phyloP scores from a whole-genome alignment of 2,329 filamentous ascomycete genomes.

The Parastagonospora nodorum region DNA sequence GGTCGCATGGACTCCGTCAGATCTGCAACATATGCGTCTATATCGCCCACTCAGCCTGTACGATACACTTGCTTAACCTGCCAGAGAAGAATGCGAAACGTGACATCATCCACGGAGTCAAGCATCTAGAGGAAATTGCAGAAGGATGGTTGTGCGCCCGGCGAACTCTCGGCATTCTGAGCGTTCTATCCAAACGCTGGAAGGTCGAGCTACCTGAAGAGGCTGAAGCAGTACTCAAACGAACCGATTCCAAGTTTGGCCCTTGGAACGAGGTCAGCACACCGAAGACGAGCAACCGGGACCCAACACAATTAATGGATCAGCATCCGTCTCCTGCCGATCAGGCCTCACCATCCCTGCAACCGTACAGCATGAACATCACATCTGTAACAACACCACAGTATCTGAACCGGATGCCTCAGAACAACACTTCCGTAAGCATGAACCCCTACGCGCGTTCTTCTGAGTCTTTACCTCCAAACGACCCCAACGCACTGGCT shows the following conservation, averaged over 20 bases:
- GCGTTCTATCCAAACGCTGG: constrained; percentile 87
- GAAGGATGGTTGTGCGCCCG: constrained; percentile 93
- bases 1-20: constrained; percentile 85
- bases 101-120: constrained; percentile 88
- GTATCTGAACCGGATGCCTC: constrained; percentile 30
- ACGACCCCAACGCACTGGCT: constrained; percentile 35
- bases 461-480: constrained; percentile 37
- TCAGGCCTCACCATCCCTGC: constrained; percentile 30
- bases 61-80: constrained; percentile 89
- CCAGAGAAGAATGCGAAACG: constrained; percentile 88
- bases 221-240: constrained; percentile 73
- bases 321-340: constrained; percentile 26
- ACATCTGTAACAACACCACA: constrained; percentile 28
- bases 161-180: constrained; percentile 82
- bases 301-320: constrained; percentile 19
- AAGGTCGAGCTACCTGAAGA: constrained; percentile 85
- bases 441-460: constrained; percentile 29
- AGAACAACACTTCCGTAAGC: constrained; percentile 27
- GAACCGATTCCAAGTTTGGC: constrained; percentile 81
- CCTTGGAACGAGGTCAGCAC: constrained; percentile 53
- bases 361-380: constrained; percentile 38
- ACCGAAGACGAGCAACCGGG: constrained; percentile 24
- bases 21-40: constrained; percentile 98
- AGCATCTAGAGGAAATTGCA: constrained; percentile 92
- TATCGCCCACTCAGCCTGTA: constrained; percentile 91